Percentiles rank a stretch among this genome's conserved stretches.
Conservation (phyloP, 176 grass and related monocot genomes). For the Cenchrus americanus region DNA sequence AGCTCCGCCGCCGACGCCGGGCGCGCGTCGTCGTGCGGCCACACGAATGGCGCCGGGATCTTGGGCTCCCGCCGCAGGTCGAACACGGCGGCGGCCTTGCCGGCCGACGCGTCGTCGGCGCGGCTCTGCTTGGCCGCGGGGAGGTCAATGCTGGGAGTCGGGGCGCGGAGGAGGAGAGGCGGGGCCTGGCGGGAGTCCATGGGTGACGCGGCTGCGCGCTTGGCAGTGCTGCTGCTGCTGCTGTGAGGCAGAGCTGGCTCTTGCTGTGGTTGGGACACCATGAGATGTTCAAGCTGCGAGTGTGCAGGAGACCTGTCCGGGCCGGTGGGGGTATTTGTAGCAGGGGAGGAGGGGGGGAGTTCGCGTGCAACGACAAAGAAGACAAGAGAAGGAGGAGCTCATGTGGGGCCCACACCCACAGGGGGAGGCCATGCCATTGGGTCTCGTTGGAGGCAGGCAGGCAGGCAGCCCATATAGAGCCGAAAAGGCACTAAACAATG, state of each 20-base stretch:
- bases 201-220: background rate
- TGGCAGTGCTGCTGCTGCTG: slow-evolving; percentile 21
- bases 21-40: slow-evolving; percentile 52
- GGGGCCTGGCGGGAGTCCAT: slow-evolving; percentile 52
- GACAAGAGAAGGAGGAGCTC: background rate
- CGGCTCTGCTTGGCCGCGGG: slow-evolving; percentile 9
- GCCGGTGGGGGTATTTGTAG: slow-evolving; percentile 74
- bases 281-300: slow-evolving; percentile 44
- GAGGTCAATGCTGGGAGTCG: slow-evolving; percentile 41
- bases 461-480: too few relatives aligned
- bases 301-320: slow-evolving; percentile 39
- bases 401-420: background rate
- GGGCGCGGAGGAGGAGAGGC: slow-evolving; percentile 33
- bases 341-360: background rate
- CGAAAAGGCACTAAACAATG: background rate
- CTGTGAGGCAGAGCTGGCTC: slow-evolving; percentile 23
- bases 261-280: slow-evolving; percentile 48
- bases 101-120: background rate
- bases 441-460: background rate
- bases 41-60: slow-evolving; percentile 77
- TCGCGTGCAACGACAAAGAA: slow-evolving; percentile 13
- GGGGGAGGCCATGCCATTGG: background rate
- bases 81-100: slow-evolving; percentile 31
- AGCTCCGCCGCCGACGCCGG: slow-evolving; percentile 35
- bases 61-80: slow-evolving; percentile 52